Evolutionary conservation across 257 asterid species (phyloP).

Genomic region (Schizonepeta tenuifolia): DNA sequence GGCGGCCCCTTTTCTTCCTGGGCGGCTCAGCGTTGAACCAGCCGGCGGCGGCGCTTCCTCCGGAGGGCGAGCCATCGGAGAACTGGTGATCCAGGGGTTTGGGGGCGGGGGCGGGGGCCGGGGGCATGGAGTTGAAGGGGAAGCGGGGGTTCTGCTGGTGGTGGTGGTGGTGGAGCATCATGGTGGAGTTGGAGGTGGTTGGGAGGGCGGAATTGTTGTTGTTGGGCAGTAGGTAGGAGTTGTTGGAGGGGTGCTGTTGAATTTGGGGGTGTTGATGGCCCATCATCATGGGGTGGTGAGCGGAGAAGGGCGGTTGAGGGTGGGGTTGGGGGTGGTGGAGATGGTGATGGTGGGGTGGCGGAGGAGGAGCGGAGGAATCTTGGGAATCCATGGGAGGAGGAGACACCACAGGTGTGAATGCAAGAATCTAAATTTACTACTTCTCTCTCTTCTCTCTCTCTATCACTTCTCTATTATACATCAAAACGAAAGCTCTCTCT

Average conservation of each 20-base stretch:
- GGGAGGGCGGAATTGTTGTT: slow-evolving; percentile 38
- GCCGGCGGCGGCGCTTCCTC: slow-evolving; percentile 48
- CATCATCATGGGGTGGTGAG: slow-evolving; percentile 42
- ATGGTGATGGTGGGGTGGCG: slow-evolving; percentile 36
- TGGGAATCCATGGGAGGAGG: slow-evolving; percentile 54
- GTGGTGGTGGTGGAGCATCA: slow-evolving; percentile 42
- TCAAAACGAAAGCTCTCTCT: background rate
- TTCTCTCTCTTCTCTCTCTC: background rate
- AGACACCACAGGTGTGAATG: slow-evolving; percentile 7
- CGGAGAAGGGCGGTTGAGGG: slow-evolving; percentile 37
- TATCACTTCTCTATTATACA: background rate
- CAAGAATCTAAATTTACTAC: slow-evolving; percentile 21
- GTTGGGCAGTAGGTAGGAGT: slow-evolving; percentile 49
- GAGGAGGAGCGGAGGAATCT: slow-evolving; percentile 46
- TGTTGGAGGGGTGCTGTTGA: slow-evolving; percentile 47
- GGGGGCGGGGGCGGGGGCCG: slow-evolving; percentile 20
- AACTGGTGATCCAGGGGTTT: slow-evolving; percentile 52
- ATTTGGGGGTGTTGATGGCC: slow-evolving; percentile 38
- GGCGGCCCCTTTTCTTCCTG: slow-evolving; percentile 83
- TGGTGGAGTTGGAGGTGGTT: slow-evolving; percentile 40
- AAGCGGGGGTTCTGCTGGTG: slow-evolving; percentile 46
- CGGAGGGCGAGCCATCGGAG: slow-evolving; percentile 57
- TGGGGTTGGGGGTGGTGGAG: slow-evolving; percentile 32
- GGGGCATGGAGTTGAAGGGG: slow-evolving; percentile 55
- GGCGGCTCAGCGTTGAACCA: slow-evolving; percentile 64